These are phyloP conservation scores for Wickerhamiella domercqiae DNA, from an alignment of 805 yeast species.

Conservation along the genomic window DNA sequence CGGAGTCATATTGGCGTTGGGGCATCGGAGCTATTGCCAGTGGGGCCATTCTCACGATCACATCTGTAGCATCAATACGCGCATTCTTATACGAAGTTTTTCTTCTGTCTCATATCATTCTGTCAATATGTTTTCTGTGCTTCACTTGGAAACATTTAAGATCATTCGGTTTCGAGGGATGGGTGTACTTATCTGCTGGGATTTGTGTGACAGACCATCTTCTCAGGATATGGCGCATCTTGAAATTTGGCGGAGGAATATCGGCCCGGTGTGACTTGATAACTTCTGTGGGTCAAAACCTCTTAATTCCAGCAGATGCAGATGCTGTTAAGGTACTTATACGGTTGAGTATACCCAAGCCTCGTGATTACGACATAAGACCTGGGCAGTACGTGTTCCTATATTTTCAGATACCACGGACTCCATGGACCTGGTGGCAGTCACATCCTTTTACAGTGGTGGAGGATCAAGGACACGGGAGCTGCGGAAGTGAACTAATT, in stretches of 20 bases:
- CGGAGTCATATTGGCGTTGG: constrained; percentile 7
- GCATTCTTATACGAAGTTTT: constrained; percentile 9
- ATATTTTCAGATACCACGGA: constrained; percentile 27
- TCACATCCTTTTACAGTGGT: constrained; percentile 54
- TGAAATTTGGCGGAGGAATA: constrained; percentile 4
- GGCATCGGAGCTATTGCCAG: constrained; percentile 7
- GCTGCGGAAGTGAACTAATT: constrained; percentile 2
- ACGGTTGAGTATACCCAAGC: too few species aligned
- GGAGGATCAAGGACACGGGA: background rate
- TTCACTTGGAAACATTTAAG: constrained; percentile 8
- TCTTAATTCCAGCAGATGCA: too few species aligned
- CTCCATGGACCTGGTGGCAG: constrained; percentile 43
- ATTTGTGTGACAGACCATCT: constrained; percentile 8
- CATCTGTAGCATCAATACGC: constrained; percentile 7
- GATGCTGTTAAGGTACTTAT: too few species aligned
- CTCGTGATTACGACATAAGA: background rate
- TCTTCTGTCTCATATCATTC: constrained; percentile 8
- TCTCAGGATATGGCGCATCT: constrained; percentile 1
- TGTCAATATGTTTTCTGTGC: constrained; percentile 9
- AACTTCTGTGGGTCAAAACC: constrained; percentile 2
- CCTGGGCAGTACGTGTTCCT: constrained; percentile 12
- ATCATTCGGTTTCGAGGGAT: constrained; percentile 10
- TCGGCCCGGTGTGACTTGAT: background rate
- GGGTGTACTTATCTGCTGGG: constrained; percentile 6
- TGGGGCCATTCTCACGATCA: constrained; percentile 1